Evolutionary conservation across 108 stramenopile species (phyloP).

Genomic region (Epithemia pelagica): DNA sequence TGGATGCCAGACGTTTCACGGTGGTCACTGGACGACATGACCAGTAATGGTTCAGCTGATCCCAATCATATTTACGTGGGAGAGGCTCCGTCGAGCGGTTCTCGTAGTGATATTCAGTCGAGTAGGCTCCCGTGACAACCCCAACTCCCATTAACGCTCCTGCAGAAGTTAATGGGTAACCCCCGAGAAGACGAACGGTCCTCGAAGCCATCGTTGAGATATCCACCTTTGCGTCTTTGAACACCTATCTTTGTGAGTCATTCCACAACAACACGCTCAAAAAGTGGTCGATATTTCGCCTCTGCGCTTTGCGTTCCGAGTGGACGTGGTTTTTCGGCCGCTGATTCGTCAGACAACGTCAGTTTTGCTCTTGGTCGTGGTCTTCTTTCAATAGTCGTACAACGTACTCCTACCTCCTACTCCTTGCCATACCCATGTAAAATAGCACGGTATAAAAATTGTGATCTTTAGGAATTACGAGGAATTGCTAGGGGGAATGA

Average conservation of each 20-base stretch:
- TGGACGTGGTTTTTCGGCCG: neutral
- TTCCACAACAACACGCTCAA: too few relatives aligned
- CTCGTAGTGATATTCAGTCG: neutral
- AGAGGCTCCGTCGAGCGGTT: conserved; percentile 7
- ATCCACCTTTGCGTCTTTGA: too few relatives aligned
- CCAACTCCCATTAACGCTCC: neutral
- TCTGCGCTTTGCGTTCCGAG: too few relatives aligned
- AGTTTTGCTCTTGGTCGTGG: neutral
- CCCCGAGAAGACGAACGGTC: neutral
- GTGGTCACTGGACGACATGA: conserved; percentile 57
- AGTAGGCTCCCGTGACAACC: neutral
- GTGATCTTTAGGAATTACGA: too few relatives aligned
- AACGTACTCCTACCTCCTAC: neutral
- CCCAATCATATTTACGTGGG: conserved; percentile 52
- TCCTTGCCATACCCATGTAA: too few relatives aligned
- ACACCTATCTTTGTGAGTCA: too few relatives aligned
- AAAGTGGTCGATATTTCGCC: too few relatives aligned
- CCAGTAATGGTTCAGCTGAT: conserved; percentile 59
- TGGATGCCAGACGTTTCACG: conserved; percentile 29
- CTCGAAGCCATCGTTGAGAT: too few relatives aligned
- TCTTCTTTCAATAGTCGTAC: too few relatives aligned
- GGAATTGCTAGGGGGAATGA: too few relatives aligned
- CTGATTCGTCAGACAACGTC: too few relatives aligned
- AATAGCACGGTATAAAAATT: too few relatives aligned
- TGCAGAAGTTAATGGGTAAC: neutral